Base-by-base conservation (phyloP, 371 early-diverging fungal species). In the Basidiobolus meristosporus region DNA sequence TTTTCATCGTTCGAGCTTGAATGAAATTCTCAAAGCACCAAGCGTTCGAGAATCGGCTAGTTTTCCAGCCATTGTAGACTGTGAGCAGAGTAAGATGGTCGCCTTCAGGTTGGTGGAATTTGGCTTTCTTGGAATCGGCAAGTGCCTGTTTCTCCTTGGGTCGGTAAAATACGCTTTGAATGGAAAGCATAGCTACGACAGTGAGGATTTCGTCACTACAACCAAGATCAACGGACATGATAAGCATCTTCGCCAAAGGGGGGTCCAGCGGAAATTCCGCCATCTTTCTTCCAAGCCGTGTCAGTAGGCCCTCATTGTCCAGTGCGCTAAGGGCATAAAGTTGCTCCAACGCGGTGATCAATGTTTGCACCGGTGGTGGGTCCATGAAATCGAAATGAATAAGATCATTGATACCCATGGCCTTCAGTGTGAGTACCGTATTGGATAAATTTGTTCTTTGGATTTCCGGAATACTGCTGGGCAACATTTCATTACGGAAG, bases 1-100 rank as follows among this genome's bases (percentile, higher is more conserved):
- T 78, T 36, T 77, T 70, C 77, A 97, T 70, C 20, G 76, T 71
- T 41, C 91, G 74, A 20, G 82, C 76, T 48, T 92, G 91, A 50
- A 97, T 70, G 47, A 72, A 97, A 53, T 97, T 91, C 38, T 93
- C 93, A 58, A 81, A 84, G 59, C 98, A 97, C 98, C 98, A 97
- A 7, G 80, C 64, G 45, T 80, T 83, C 37, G 81, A 77, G 47
- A 81, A 92, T 33, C 86, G 82, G 46, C 73, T 70, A 4, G 76
- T 82, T 47, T 82, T 81, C 73, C 95, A 97, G 18, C 70, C 79
- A 51, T 98, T 91, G 63, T 90, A 96, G 1, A 98, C 96, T 0
- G 88, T 73, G 41, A 98, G 62, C 26, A 98, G 66, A 6, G 98
- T 97, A 28, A 97, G 59, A 50, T 97, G 98, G 57, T 97, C 98